Percentiles rank a stretch among this genome's conserved stretches.
Evolutionary conservation across 2,329 filamentous ascomycete genomes (phyloP).

Genomic region (Pestalotiopsis sp.): DNA sequence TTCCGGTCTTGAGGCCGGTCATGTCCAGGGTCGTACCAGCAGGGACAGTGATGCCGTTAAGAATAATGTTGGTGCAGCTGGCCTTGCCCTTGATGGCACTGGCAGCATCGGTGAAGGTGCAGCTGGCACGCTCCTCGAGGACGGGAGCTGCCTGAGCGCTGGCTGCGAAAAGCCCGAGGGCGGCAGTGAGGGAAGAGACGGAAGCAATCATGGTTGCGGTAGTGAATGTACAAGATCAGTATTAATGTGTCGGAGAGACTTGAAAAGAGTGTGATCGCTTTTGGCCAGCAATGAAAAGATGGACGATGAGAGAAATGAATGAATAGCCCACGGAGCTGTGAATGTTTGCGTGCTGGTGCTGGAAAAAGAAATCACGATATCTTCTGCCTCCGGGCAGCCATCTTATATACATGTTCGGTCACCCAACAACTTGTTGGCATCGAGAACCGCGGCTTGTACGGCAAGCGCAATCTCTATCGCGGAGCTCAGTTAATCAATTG

Average conservation of each 20-base stretch:
- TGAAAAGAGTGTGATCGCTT: not conserved
- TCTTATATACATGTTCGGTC: not conserved
- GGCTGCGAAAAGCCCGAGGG: not conserved
- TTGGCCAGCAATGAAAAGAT: not conserved
- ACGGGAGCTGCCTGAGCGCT: not conserved
- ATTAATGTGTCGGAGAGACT: not conserved
- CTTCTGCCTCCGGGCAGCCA: not conserved
- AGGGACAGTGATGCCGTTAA: conserved; percentile 55
- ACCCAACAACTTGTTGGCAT: not conserved
- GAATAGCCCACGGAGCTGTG: not conserved
- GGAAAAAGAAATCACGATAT: not conserved
- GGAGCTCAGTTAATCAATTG: not conserved
- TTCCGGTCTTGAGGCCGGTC: conserved; percentile 50
- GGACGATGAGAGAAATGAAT: not conserved
- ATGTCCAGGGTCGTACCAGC: conserved; percentile 60
- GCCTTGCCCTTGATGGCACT: conserved; percentile 47
- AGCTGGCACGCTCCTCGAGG: conserved; percentile 26
- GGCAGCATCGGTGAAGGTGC: conserved; percentile 55
- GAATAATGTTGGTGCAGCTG: conserved; percentile 53
- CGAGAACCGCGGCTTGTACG: not conserved
- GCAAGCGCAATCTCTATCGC: not conserved
- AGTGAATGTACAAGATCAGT: not conserved
- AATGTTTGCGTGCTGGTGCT: not conserved
- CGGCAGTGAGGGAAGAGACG: not conserved
- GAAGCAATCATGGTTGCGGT: not conserved